Evolutionary conservation across 2,329 filamentous ascomycete genomes (phyloP).

Genomic region (Monilinia fructigena): DNA sequence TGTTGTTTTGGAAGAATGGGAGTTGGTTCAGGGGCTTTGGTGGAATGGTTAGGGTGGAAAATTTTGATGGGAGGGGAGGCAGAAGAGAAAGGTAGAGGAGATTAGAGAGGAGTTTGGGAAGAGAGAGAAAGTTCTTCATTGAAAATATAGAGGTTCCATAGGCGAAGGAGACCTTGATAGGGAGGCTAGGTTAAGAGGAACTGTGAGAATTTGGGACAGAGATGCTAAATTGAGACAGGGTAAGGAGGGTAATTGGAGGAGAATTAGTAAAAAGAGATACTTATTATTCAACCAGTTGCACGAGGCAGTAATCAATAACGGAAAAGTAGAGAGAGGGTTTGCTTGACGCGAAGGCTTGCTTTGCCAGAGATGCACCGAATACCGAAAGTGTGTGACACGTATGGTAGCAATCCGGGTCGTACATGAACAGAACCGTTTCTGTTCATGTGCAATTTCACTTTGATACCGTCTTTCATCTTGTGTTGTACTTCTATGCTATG

Average conservation of each 20-base stretch:
- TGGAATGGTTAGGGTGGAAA: constrained; percentile 52
- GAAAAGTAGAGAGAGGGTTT: background rate
- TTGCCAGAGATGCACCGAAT: background rate
- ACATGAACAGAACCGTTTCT: background rate
- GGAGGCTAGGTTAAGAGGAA: background rate
- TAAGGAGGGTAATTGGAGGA: background rate
- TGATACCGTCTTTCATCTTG: background rate
- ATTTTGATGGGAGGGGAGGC: constrained; percentile 49
- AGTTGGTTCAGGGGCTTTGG: constrained; percentile 46
- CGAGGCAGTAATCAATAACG: background rate
- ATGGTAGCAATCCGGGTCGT: background rate
- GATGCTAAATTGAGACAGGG: no score
- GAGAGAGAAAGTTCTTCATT: background rate
- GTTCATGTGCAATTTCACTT: background rate
- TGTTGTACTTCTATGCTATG: background rate
- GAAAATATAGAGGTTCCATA: background rate
- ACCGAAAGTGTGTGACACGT: background rate
- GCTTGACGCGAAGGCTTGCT: background rate
- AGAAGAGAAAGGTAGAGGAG: constrained; percentile 47
- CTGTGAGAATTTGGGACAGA: no score
- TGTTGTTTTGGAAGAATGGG: constrained; percentile 59
- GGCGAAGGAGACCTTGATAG: background rate
- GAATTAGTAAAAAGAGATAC: background rate
- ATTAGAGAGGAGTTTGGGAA: constrained; percentile 25
- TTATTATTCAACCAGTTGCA: background rate